phyloP scores from a whole-genome alignment of 495 filamentous ascomycete genomes.

The Polyplosphaeria fusca region DNA sequence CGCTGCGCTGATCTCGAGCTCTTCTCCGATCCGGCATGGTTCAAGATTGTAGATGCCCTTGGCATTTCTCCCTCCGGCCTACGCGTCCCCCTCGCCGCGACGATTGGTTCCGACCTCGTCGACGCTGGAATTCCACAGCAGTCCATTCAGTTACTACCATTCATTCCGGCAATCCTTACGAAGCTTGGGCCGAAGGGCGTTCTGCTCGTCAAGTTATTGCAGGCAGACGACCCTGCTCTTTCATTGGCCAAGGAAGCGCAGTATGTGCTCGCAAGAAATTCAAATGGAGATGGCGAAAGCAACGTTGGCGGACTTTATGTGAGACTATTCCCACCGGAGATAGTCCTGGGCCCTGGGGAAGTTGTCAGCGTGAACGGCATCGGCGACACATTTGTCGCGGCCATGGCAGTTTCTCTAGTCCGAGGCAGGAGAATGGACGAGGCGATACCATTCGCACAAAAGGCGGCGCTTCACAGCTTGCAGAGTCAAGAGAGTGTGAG shows the following conservation, averaged over 20 bases:
- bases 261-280: conserved; percentile 63
- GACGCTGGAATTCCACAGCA: conserved; percentile 80
- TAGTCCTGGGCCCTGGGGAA: conserved; percentile 56
- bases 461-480: conserved; percentile 72
- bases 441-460: conserved; percentile 61
- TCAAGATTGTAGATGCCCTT: conserved; percentile 71
- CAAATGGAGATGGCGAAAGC: conserved; percentile 45
- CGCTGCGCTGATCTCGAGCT: conserved; percentile 59
- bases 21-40: conserved; percentile 72
- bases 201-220: conserved; percentile 68
- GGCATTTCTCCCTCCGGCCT: conserved; percentile 59
- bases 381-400: conserved; percentile 88
- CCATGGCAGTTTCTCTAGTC: conserved; percentile 66
- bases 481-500: conserved; percentile 70
- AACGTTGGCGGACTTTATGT: conserved; percentile 81
- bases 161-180: conserved; percentile 75
- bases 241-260: conserved; percentile 56
- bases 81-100: conserved; percentile 59
- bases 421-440: conserved; percentile 49
- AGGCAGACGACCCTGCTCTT: conserved; percentile 60
- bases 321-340: conserved; percentile 67
- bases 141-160: conserved; percentile 80
- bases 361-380: conserved; percentile 90
- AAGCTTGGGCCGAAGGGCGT: conserved; percentile 82
- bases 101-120: conserved; percentile 62